Base-by-base conservation (phyloP, 2,329 filamentous ascomycete species). In the Sporothrix curviconia region DNA sequence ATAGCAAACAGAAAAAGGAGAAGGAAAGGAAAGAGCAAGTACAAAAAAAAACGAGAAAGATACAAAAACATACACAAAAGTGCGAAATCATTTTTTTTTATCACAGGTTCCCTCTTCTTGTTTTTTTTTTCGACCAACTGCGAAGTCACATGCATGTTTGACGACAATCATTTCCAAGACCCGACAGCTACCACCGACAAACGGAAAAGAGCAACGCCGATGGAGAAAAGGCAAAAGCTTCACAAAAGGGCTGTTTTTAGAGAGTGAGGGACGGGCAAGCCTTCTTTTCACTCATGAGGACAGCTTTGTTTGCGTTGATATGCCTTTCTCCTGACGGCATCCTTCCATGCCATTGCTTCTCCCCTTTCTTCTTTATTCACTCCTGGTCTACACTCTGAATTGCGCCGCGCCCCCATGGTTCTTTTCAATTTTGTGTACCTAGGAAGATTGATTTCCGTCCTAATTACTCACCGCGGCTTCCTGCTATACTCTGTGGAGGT, bases 361-460 rank as follows among this genome's bases (percentile, higher is more conserved):
- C 6, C 3, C 7, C 40, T 15, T 37, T 49, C n/a, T 14, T 39
- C 19, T 15, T 42, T 15, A 9, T 3, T 19, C 32, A 68, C 81
- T 54, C 61, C 84, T 88, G 85, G 79, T 80, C 84, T 89, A 88
- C 87, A 91, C 87, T 90, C 87, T 86, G 87, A 88, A 79, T 83
- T 80, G 77, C 81, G 83, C 83, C 79, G 72, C 73, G 75, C 71
- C 78, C 67, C 82, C 74, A 77, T 90, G 85, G 85, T 84, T 76
- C 79, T 78, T 84, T 83, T 87, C 86, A 87, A 89, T 90, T 90
- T 90, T 90, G 82, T n/a, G 83, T 83, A 81, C 79, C 80, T 76
- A 90, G 87, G 86, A 80, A 91, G 83, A 91, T 77, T 64, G 74
- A 84, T 24, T 34, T n/a, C 64, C 62, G 74, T 70, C 78, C 78